A percentile compares a stretch with the other conserved stretches of the same genome.
These are phyloP conservation scores for Chondrus crispus DNA, from an alignment of 23 red algal genomes.

Conservation along the genomic window DNA sequence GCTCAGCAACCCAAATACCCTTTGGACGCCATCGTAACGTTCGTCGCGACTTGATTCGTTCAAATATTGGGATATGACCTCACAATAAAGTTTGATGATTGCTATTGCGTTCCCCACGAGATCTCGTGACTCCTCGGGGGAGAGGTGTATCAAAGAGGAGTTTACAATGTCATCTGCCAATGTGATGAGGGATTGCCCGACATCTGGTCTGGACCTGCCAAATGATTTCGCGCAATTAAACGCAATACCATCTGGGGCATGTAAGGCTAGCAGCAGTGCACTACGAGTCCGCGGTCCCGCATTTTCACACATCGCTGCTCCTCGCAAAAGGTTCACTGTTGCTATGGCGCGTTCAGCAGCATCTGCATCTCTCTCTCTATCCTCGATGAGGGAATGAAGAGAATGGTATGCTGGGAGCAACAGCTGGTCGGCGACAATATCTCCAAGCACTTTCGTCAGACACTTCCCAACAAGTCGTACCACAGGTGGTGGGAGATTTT, in stretches of 20 bases:
- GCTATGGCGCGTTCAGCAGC: slow-evolving; percentile 12
- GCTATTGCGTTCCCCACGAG: neutral
- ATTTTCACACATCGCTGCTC: neutral
- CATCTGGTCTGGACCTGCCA: neutral
- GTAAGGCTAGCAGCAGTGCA: neutral
- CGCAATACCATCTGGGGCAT: neutral
- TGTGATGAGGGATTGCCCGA: neutral
- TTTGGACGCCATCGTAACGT: neutral
- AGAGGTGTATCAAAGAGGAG: neutral
- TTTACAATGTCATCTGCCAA: neutral
- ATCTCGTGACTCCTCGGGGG: neutral
- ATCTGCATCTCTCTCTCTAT: neutral
- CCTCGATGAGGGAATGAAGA: neutral
- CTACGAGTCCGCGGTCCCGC: neutral
- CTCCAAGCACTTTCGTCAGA: neutral
- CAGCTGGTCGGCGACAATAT: neutral
- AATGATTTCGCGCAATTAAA: neutral
- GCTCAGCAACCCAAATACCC: neutral
- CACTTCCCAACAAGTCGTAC: slow-evolving; percentile 5
- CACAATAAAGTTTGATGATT: neutral
- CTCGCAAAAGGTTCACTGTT: neutral
- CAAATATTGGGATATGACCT: neutral
- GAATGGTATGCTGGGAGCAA: slow-evolving; percentile 1
- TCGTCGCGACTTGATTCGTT: neutral
- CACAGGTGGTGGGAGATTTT: neutral